These are phyloP conservation scores for Musa acuminata DNA, from an alignment of 176 grass and related monocot species.

Conservation along the genomic window DNA sequence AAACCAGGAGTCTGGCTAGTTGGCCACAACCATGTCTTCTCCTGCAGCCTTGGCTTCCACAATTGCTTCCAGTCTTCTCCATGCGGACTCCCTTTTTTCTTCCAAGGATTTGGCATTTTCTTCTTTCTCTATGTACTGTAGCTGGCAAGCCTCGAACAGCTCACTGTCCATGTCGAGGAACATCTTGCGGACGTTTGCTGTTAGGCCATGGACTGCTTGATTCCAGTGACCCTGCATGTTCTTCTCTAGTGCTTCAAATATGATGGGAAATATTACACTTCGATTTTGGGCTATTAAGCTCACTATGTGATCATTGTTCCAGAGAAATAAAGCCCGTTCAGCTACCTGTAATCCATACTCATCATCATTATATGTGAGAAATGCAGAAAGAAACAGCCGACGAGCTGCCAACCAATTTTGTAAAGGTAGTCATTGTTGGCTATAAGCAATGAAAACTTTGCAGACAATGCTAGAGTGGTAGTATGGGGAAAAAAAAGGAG, in stretches of 20 bases:
- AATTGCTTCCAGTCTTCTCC: constrained; percentile 6
- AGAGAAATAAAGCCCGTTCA: constrained; percentile 4
- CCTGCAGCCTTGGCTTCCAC: neutral
- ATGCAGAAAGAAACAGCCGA: neutral
- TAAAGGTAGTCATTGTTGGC: neutral
- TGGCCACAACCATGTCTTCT: constrained; percentile 8
- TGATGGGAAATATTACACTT: constrained; percentile 5
- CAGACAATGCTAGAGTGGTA: too few relatives aligned
- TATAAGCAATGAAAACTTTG: too few relatives aligned
- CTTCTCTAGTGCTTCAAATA: constrained; percentile 9
- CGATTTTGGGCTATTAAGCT: constrained; percentile 13
- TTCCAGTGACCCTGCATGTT: constrained; percentile 11
- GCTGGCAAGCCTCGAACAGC: neutral
- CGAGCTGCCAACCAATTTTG: neutral
- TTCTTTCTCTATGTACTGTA: neutral
- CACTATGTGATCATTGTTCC: constrained; percentile 16
- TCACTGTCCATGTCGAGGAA: constrained; percentile 14
- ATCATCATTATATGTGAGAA: neutral
- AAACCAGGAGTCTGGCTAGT: neutral
- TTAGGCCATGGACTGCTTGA: neutral
- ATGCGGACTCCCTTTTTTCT: neutral
- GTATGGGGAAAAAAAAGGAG: too few relatives aligned
- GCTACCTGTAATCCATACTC: neutral
- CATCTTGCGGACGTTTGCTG: constrained; percentile 8
- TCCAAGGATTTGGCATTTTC: neutral